phyloP scores from a whole-genome alignment of 1,284 basidiomycete species.

The Bjerkandera adusta region DNA sequence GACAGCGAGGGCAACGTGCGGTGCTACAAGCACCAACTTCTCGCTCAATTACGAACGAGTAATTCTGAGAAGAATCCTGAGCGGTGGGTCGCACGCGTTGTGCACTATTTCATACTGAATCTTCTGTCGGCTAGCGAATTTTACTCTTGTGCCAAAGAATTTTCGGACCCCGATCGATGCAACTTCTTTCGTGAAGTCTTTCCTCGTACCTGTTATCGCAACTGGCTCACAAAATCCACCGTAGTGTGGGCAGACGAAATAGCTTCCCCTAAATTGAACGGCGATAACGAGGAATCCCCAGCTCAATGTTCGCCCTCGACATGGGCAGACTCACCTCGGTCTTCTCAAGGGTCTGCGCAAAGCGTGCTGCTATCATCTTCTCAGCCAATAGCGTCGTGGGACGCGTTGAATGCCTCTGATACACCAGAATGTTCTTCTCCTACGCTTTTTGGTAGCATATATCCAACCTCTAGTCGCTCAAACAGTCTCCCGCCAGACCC shows the following conservation, averaged over 20 bases:
- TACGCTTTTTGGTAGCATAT: too few relatives aligned
- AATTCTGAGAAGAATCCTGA: conserved; percentile 8
- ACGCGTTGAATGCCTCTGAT: too few relatives aligned
- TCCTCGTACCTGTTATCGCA: background rate
- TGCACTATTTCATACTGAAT: background rate
- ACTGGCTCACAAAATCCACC: background rate
- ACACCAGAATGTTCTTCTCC: too few relatives aligned
- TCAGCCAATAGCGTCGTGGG: too few relatives aligned
- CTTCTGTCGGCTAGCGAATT: conserved; percentile 3
- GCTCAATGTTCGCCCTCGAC: background rate
- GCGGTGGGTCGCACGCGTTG: conserved; percentile 1
- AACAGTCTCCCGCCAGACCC: too few relatives aligned
- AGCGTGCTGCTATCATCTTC: too few relatives aligned
- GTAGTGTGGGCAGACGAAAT: conserved; percentile 5
- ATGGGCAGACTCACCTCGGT: background rate
- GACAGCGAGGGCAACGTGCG: conserved; percentile 3
- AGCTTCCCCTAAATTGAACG: background rate
- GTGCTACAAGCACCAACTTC: conserved; percentile 1
- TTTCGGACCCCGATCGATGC: conserved; percentile 4
- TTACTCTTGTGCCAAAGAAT: background rate
- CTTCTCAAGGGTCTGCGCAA: too few relatives aligned
- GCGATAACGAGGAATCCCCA: background rate
- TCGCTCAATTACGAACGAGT: background rate
- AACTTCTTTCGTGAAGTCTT: conserved; percentile 7
- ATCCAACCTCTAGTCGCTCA: too few relatives aligned